These are phyloP conservation scores for Cutaneotrichosporon dermatis DNA, from an alignment of 1,284 basidiomycete genomes.

Conservation along the genomic window DNA sequence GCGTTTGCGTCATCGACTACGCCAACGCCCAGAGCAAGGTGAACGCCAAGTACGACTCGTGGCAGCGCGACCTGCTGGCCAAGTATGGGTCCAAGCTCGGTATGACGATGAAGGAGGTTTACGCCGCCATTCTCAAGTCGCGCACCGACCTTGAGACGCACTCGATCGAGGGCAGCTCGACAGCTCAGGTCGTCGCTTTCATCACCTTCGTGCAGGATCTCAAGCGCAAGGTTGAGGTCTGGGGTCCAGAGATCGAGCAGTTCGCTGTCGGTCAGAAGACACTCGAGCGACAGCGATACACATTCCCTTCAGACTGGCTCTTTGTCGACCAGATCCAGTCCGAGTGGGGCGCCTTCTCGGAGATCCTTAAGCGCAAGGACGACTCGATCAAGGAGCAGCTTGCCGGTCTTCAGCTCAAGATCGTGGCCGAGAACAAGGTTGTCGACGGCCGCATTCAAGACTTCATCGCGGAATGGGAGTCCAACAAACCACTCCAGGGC, in stretches of 20 bases:
- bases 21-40: slow-evolving; percentile 96
- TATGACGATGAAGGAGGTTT: slow-evolving; percentile 92
- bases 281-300: slow-evolving; percentile 91
- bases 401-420: slow-evolving; percentile 93
- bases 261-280: slow-evolving; percentile 95
- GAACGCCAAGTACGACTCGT: slow-evolving; percentile 96
- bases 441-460: slow-evolving; percentile 89
- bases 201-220: slow-evolving; percentile 99
- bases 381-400: slow-evolving; percentile 94
- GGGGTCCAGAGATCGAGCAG: slow-evolving; percentile 94
- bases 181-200: slow-evolving; percentile 95
- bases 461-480: slow-evolving; percentile 86
- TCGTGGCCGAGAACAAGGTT: slow-evolving; percentile 97
- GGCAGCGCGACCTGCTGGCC: slow-evolving; percentile 91
- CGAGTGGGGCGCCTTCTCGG: slow-evolving; percentile 97
- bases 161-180: slow-evolving; percentile 64
- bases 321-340: slow-evolving; percentile 96
- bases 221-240: slow-evolving; percentile 91
- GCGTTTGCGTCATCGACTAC: slow-evolving; percentile 91
- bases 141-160: slow-evolving; percentile 90
- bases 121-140: slow-evolving; percentile 84
- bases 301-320: slow-evolving; percentile 95
- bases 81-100: slow-evolving; percentile 89
- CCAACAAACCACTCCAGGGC: slow-evolving; percentile 76
- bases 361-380: slow-evolving; percentile 96